A percentile compares a stretch with the other conserved stretches of the same genome.
phyloP scores from a whole-genome alignment of 345 rosid genomes.

The Geranium brycei region DNA sequence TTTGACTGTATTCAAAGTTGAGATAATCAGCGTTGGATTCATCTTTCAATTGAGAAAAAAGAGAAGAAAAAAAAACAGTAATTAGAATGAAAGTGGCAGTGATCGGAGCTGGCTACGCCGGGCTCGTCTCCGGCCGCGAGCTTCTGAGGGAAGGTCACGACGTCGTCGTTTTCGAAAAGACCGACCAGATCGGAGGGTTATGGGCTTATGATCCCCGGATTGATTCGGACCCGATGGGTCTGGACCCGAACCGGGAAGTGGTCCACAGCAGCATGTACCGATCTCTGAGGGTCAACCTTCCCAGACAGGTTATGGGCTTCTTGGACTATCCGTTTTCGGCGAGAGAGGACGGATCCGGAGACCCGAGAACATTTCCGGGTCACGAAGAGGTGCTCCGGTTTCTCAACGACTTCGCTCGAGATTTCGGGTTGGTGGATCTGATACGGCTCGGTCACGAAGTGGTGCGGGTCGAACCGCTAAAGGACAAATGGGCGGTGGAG shows the following conservation, averaged over 20 bases:
- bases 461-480: constrained; percentile 3
- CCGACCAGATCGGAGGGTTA: constrained; percentile 12
- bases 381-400: constrained; percentile 14
- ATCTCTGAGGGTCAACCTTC: constrained; percentile 18
- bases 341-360: constrained; percentile 1
- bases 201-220: constrained; percentile 15
- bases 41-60: no score
- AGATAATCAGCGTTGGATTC: no score
- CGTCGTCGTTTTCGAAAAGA: constrained; percentile 11
- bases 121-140: constrained; percentile 18
- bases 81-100: constrained; percentile 12
- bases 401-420: constrained; percentile 10
- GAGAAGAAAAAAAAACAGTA: no score
- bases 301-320: constrained; percentile 19
- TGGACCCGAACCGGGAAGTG: constrained; percentile 13
- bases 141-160: constrained; percentile 21
- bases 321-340: constrained; percentile 11
- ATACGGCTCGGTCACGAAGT: constrained; percentile 12
- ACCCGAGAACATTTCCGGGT: constrained; percentile 15
- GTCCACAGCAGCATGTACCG: constrained; percentile 15
- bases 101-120: constrained; percentile 20
- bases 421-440: constrained; percentile 10
- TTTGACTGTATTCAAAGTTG: no score
- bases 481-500: constrained; percentile 9
- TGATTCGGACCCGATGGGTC: constrained; percentile 16